These are phyloP conservation scores for Phialemoniopsis sp. DNA, from an alignment of 2,329 filamentous ascomycete genomes.

Conservation along the genomic window DNA sequence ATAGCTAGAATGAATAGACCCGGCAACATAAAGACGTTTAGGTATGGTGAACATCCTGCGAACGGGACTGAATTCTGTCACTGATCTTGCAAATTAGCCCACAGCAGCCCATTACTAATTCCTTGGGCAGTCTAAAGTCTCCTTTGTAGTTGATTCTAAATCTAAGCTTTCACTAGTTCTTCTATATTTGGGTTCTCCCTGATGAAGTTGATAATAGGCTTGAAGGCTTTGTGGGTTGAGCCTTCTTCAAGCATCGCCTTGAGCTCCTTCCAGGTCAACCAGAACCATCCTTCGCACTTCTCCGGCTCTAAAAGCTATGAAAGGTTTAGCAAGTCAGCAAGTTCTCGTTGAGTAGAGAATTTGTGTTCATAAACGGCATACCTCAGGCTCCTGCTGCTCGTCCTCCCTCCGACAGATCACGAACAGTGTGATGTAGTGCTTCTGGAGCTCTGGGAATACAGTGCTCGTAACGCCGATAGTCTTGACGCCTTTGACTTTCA, in stretches of 20 bases:
- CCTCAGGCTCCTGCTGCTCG: conserved; percentile 44
- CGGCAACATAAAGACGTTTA: too few species aligned
- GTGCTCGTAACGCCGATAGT: conserved; percentile 64
- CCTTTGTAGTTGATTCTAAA: too few species aligned
- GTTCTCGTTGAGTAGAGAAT: background rate
- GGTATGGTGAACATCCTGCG: too few species aligned
- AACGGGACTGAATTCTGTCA: too few species aligned
- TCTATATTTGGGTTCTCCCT: conserved; percentile 16
- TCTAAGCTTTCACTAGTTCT: background rate
- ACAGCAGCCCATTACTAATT: too few species aligned
- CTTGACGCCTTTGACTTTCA: conserved; percentile 46
- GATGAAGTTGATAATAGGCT: conserved; percentile 32
- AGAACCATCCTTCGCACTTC: conserved; percentile 48
- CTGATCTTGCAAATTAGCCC: too few species aligned
- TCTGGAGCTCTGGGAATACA: conserved; percentile 52
- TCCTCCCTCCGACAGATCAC: conserved; percentile 49
- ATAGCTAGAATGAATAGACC: too few species aligned
- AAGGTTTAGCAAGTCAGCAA: conserved; percentile 4
- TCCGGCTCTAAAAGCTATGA: conserved; percentile 37
- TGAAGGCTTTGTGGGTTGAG: conserved; percentile 27
- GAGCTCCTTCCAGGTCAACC: conserved; percentile 41
- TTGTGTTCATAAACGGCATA: conserved; percentile 19
- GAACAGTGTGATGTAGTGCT: conserved; percentile 75
- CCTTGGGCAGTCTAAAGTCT: too few species aligned
- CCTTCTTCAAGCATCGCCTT: conserved; percentile 21